Base-by-base conservation (phyloP, 2,329 filamentous ascomycete genomes). In the Macrophomina pseudophaseolina region DNA sequence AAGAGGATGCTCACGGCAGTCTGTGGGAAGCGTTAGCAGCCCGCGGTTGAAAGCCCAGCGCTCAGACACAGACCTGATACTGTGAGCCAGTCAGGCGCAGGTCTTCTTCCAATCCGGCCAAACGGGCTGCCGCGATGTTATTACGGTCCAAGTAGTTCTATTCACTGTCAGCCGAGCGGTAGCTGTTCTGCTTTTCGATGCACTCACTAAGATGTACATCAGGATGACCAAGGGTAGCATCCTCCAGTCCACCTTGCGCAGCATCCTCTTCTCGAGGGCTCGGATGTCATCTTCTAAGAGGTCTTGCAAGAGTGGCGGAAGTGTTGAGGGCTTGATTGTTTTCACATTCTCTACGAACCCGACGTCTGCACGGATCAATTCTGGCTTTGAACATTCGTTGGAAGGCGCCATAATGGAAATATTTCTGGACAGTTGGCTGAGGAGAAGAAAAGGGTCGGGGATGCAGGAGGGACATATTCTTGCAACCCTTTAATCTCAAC, bases 1-100 rank as follows among this genome's bases (percentile, higher is more conserved):
- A 74, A 90, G 89, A 59, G 90, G 78, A 67, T 90, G 89, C 60
- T 90, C 80, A 1, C 78, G 72, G 16, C 90, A 78, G 65, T 91
- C 68, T 85, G 85, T 14, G 42, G 11, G 42, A 4, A 49, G 3
- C 1, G 28, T 30, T n/a, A 28, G 30, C 5, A 53, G 18, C 32
- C 16, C 23, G 9, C 0, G 28, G 16, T 14, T 5, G 8, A 3
- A 11, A 3, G 2, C 5, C 4, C 4, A 14, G 30, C 4, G 16
- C 0, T 1, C 11, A n/a, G 11, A 1, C 2, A 1, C 30, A 16
- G 16, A 70, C 67, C 54, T 74, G 69, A 1, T 70, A 69, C 53
- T 71, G 70, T 9, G 59, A 66, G 8, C 70, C 69, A 9, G 64
- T 62, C 23, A 74, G 69, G 9, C 64, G 67, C 4, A 74, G 62